Evolutionary conservation across 768 basidiomycete genomes (phyloP), one percentile per base, ranked within the genome.

Genomic region (Arthromyces matolae): DNA sequence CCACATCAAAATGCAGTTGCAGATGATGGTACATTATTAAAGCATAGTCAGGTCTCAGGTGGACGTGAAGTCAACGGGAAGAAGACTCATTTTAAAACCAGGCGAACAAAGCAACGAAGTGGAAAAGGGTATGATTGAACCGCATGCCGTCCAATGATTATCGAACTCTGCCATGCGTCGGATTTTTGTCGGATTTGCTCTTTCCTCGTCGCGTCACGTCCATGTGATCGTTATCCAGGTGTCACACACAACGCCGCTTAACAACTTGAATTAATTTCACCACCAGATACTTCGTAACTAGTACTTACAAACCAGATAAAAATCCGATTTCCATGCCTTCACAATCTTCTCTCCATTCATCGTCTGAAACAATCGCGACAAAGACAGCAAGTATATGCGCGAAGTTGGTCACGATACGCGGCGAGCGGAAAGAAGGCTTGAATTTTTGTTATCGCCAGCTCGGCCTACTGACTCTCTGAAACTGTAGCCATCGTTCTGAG

Each of bases 121-220:
- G 95, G 95, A 12, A 86, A 81, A 60, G 95, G 95, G 19, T 98
- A 97, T 58, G 95, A 96, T 64, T 68, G 18, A 27, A n/a, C n/a
- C n/a, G n/a, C n/a, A n/a, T n/a, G n/a, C n/a, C n/a, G n/a, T n/a
- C n/a, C n/a, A n/a, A n/a, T n/a, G n/a, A n/a, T n/a, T n/a, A n/a
- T n/a, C n/a, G n/a, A n/a, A n/a, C n/a, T n/a, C n/a, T n/a, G n/a
- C n/a, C n/a, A n/a, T n/a, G n/a, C n/a, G n/a, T n/a, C n/a, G n/a
- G n/a, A n/a, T n/a, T n/a, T n/a, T n/a, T n/a, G n/a, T n/a, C n/a
- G n/a, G n/a, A n/a, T n/a, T n/a, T n/a, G n/a, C n/a, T n/a, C n/a
- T n/a, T n/a, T n/a, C n/a, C n/a, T n/a, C n/a, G n/a, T n/a, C n/a
- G n/a, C 6, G 13, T 22, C 35, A 41, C 25, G 25, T 12, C 29